A percentile compares a stretch with the other conserved stretches of the same genome.
Evolutionary conservation across 2,329 filamentous ascomycete genomes (phyloP).

Genomic region (Lecanicillium sp.): DNA sequence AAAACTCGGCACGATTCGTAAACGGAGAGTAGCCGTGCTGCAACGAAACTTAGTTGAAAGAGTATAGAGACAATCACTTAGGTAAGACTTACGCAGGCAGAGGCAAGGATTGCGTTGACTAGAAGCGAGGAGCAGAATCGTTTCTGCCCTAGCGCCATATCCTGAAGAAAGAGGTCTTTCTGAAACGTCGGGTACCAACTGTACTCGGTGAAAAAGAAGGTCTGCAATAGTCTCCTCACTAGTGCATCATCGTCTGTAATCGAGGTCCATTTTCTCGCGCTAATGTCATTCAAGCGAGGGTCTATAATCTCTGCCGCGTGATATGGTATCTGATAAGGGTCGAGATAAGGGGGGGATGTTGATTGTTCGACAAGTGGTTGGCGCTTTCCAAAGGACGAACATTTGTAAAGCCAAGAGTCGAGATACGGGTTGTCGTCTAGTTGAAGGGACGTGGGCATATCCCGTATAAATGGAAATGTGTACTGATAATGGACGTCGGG

Average conservation of each 20-base stretch:
- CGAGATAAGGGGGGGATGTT: neutral
- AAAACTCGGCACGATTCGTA: constrained; percentile 22
- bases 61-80: neutral
- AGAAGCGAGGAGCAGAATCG: neutral
- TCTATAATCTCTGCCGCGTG: neutral
- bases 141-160: neutral
- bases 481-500: neutral
- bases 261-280: neutral
- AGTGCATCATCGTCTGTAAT: neutral
- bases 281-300: neutral
- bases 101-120: neutral
- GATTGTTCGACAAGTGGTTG: neutral
- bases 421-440: neutral
- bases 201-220: neutral
- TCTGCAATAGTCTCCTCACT: neutral
- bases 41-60: neutral
- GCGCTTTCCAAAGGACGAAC: neutral
- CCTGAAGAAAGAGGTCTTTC: neutral
- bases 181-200: neutral
- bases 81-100: neutral
- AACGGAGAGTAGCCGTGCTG: constrained; percentile 21
- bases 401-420: neutral
- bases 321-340: neutral
- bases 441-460: neutral
- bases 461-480: neutral